These are phyloP conservation scores for Sarocladium brachiariae DNA, from an alignment of 2,329 filamentous ascomycete genomes.

Conservation along the genomic window DNA sequence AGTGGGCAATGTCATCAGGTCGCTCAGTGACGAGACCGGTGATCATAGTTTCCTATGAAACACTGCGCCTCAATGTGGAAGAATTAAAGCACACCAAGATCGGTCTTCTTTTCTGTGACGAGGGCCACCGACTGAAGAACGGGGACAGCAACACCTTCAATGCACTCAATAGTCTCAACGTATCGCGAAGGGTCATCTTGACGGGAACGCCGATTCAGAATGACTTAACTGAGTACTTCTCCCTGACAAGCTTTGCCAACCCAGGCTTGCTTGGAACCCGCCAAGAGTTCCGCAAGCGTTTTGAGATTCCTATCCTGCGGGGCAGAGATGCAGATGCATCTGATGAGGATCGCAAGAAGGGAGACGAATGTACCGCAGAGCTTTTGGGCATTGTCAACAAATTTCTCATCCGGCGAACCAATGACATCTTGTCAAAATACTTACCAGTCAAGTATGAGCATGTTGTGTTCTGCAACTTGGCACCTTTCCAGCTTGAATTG, in stretches of 20 bases:
- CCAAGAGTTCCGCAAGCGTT: constrained; percentile 87
- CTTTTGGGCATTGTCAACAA: constrained; percentile 86
- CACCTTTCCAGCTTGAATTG: constrained; percentile 84
- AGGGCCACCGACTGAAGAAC: constrained; percentile 95
- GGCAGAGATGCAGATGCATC: constrained; percentile 87
- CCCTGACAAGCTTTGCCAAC: constrained; percentile 93
- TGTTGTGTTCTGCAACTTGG: constrained; percentile 93
- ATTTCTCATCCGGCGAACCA: constrained; percentile 95
- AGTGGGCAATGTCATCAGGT: constrained; percentile 92
- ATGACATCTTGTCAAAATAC: constrained; percentile 97
- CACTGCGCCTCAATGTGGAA: constrained; percentile 81
- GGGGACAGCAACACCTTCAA: constrained; percentile 93
- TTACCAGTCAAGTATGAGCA: constrained; percentile 98
- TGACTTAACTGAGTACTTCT: constrained; percentile 96
- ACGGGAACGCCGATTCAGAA: constrained; percentile 98
- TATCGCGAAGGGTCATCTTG: constrained; percentile 84
- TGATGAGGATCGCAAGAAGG: constrained; percentile 72
- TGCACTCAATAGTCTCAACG: constrained; percentile 83
- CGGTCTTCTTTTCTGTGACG: constrained; percentile 88
- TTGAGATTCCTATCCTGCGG: constrained; percentile 84
- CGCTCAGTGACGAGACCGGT: constrained; percentile 84
- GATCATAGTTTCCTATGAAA: constrained; percentile 97
- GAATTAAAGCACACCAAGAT: constrained; percentile 87
- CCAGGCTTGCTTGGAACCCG: constrained; percentile 84
- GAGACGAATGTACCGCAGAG: constrained; percentile 75